Evolutionary conservation across 495 filamentous ascomycete species (phyloP).

Genomic region (Amphirosellinia nigrospora): DNA sequence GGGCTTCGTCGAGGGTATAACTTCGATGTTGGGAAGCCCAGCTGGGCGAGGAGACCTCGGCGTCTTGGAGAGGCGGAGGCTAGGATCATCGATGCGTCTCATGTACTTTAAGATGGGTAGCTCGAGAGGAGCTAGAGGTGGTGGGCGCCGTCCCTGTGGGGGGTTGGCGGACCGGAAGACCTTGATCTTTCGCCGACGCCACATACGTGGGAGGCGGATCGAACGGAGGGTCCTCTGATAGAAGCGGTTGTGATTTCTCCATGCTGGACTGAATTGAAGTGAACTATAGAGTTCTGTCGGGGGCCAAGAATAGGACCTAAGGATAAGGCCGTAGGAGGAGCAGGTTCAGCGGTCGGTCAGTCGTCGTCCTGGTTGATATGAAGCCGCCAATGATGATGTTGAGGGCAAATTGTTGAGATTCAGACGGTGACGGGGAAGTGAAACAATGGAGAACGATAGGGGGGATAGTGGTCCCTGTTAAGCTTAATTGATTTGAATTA

Average conservation of each 20-base stretch:
- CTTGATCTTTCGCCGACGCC: conserved; percentile 47
- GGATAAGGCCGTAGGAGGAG: background rate
- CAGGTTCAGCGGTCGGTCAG: background rate
- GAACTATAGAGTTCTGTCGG: conserved; percentile 1
- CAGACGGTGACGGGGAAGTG: background rate
- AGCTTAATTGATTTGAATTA: conserved; percentile 23
- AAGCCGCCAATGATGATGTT: background rate
- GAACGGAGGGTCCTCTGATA: conserved; percentile 40
- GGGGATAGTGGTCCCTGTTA: background rate
- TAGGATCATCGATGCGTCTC: conserved; percentile 77
- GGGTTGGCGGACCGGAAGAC: conserved; percentile 38
- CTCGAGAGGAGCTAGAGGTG: conserved; percentile 74
- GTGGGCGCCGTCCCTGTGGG: conserved; percentile 42
- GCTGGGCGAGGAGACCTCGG: conserved; percentile 75
- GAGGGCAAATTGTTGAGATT: background rate
- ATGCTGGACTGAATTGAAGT: conserved; percentile 26
- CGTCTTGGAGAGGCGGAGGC: conserved; percentile 87
- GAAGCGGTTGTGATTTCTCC: conserved; percentile 35
- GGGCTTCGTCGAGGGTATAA: conserved; percentile 77
- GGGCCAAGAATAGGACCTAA: background rate
- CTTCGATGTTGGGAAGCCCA: conserved; percentile 78
- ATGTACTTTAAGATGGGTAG: conserved; percentile 79
- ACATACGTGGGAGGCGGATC: conserved; percentile 54
- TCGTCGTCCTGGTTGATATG: background rate
- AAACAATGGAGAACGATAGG: background rate